Base-by-base conservation (phyloP, 257 asterid genomes). In the Scutellaria galericulata region DNA sequence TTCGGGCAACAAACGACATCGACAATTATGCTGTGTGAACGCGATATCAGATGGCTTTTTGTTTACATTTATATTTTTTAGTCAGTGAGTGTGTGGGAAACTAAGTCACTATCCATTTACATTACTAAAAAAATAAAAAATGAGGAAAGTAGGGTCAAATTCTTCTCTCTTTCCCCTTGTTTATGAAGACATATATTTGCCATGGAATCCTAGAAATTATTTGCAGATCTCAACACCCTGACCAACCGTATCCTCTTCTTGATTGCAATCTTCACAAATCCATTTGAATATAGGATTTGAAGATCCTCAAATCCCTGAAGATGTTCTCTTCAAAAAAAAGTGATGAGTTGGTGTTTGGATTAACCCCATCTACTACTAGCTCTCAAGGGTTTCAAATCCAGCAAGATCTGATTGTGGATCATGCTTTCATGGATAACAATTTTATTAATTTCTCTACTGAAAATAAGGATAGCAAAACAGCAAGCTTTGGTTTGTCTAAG, bases 281-380 rank as follows among this genome's bases (percentile, higher is more conserved):
- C 9, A 18, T 27, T 44, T 41, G 7, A 66, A 59, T 56, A 18
- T 70, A 2, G 44, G 52, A 79, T 75, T 31, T 31, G 37, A 31
- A 31, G 37, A 31, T 31, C 37, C 37, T 31, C 37, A 31, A 1
- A 31, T 31, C 44, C 22, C 53, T 10, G 52, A 67, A n/a, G 7
- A 77, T 73, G 64, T 27, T 72, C 24, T 53, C 77, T 59, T 74
- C 70, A 54, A 76, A 81, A 40, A 72, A 72, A 5, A 52, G 51
- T 41, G 77, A 59, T 64, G 79, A 81, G 77, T 42, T 77, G 75
- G 74, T 77, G 12, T 81, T 77, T 39, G 74, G 60, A 63, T 24
- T 24, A 20, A 6, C 73, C 67, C 64, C 45, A 4, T 13, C 64
- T 35, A 48, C 73, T 35, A 51, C 73, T 39, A 18, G 18, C 18